Conservation (phyloP, 2,329 filamentous ascomycete species). For the Cercospora zeina region DNA sequence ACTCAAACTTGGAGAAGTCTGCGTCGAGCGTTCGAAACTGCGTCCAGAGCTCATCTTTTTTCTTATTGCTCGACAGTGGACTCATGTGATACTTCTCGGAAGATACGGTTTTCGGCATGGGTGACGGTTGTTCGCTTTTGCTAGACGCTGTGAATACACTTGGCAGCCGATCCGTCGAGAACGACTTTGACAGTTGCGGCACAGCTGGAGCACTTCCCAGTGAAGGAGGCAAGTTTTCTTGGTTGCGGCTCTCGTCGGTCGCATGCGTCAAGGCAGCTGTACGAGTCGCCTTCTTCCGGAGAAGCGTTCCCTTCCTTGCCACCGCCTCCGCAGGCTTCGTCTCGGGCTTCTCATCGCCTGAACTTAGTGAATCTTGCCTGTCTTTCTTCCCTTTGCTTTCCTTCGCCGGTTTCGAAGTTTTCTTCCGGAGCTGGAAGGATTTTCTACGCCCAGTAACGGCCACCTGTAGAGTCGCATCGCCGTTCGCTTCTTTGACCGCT, state of each 20-base stretch:
- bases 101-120: conserved; percentile 45
- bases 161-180: conserved; percentile 51
- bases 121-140: conserved; percentile 43
- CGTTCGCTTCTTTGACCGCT: conserved; percentile 7
- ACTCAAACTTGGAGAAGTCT: conserved; percentile 71
- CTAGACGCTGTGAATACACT: conserved; percentile 41
- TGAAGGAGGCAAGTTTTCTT: conserved; percentile 15
- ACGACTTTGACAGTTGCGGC: conserved; percentile 50
- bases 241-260: conserved; percentile 12
- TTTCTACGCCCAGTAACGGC: conserved; percentile 17
- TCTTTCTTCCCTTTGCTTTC: conserved; percentile 24
- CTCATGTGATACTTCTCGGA: conserved; percentile 37
- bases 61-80: conserved; percentile 45
- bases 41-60: conserved; percentile 69
- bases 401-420: conserved; percentile 22
- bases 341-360: conserved; percentile 24
- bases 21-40: conserved; percentile 67
- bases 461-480: conserved; percentile 1
- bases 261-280: conserved; percentile 22
- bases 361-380: conserved; percentile 14
- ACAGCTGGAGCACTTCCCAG: conserved; percentile 37
- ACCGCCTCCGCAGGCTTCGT: conserved; percentile 20
- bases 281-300: conserved; percentile 28
- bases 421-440: conserved; percentile 26
- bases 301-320: conserved; percentile 27